A percentile compares a stretch with the other conserved stretches of the same genome.
These are phyloP conservation scores for Tylopilus plumbeoviolaceoides DNA, from an alignment of 768 basidiomycete species.

Conservation along the genomic window DNA sequence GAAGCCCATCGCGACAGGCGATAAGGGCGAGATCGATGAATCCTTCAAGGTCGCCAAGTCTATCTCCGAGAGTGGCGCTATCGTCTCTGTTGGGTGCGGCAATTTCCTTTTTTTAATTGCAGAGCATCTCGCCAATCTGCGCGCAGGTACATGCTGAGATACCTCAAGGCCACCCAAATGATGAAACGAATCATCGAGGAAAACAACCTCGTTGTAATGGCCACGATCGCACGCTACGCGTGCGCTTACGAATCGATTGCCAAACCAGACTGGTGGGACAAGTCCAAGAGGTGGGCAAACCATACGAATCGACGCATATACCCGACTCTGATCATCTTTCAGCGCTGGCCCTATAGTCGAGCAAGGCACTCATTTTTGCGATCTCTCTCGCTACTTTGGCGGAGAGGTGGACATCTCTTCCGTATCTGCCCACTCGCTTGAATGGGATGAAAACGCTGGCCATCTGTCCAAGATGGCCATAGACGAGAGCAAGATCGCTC, in stretches of 20 bases:
- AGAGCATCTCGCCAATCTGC: background rate
- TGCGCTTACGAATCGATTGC: slow-evolving; percentile 78
- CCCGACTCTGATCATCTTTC: slow-evolving; percentile 4
- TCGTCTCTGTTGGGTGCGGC: slow-evolving; percentile 85
- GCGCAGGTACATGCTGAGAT: slow-evolving; percentile 85
- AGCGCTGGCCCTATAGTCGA: slow-evolving; percentile 80
- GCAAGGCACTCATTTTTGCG: slow-evolving; percentile 96
- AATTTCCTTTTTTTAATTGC: slow-evolving; percentile 1
- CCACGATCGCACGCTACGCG: slow-evolving; percentile 92
- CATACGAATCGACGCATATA: background rate
- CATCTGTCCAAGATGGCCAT: slow-evolving; percentile 73
- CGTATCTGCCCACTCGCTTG: slow-evolving; percentile 82
- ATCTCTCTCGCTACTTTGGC: slow-evolving; percentile 95
- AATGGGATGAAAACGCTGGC: slow-evolving; percentile 90
- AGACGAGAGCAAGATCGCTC: slow-evolving; percentile 80
- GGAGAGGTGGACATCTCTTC: slow-evolving; percentile 87
- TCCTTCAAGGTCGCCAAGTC: slow-evolving; percentile 67
- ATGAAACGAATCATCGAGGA: slow-evolving; percentile 96
- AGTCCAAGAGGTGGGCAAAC: slow-evolving; percentile 71
- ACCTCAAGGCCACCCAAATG: slow-evolving; percentile 89
- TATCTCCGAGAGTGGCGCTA: slow-evolving; percentile 64
- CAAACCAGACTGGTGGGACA: slow-evolving; percentile 93
- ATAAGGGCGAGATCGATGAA: slow-evolving; percentile 60
- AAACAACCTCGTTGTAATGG: slow-evolving; percentile 93
- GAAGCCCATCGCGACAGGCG: slow-evolving; percentile 87